These are phyloP conservation scores for Ganoderma resinaceum DNA, from an alignment of 1,284 basidiomycete genomes.

Conservation along the genomic window DNA sequence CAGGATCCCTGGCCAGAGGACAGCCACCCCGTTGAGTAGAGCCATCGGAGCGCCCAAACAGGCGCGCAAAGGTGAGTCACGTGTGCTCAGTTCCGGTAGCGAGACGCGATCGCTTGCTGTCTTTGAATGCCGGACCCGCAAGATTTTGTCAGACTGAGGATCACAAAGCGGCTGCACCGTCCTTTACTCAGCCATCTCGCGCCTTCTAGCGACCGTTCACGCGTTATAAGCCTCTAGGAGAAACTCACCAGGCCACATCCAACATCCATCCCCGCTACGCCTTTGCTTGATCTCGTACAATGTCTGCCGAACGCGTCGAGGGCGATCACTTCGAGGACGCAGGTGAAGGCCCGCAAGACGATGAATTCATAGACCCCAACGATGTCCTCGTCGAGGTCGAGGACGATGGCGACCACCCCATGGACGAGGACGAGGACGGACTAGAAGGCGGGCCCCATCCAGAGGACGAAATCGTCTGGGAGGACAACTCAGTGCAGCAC, in stretches of 20 bases:
- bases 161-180: conserved; percentile 24
- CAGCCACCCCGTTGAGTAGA: too few species aligned
- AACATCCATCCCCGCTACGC: not conserved
- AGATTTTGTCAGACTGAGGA: conserved; percentile 18
- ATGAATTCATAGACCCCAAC: conserved; percentile 63
- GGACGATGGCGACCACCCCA: conserved; percentile 74
- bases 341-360: conserved; percentile 34
- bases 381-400: conserved; percentile 70
- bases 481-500: conserved; percentile 72
- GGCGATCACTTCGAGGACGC: conserved; percentile 50
- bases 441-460: conserved; percentile 49
- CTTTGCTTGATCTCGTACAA: conserved; percentile 10
- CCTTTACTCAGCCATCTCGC: conserved; percentile 25
- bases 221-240: conserved; percentile 15
- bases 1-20: too few species aligned
- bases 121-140: conserved; percentile 4
- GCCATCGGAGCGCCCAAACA: not conserved
- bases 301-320: conserved; percentile 38
- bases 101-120: conserved; percentile 18
- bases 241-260: not conserved
- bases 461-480: conserved; percentile 48
- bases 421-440: conserved; percentile 78
- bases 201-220: conserved; percentile 1
- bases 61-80: not conserved
- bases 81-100: not conserved